Evolutionary conservation across 768 basidiomycete genomes (phyloP), one percentile per base, ranked within the genome.

Genomic region (Phylloporus arenicola): DNA sequence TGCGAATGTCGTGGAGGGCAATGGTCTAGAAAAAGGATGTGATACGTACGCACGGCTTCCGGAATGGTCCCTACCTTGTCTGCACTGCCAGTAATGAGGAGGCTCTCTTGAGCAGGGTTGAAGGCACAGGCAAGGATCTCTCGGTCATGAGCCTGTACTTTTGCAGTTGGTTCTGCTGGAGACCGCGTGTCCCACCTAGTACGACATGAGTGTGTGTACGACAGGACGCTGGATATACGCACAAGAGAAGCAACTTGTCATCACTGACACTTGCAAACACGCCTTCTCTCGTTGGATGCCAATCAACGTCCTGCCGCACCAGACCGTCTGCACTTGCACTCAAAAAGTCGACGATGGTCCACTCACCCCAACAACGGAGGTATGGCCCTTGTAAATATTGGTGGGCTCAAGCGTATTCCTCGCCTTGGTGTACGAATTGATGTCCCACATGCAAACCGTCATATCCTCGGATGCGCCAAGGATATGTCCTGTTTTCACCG

Each of bases 381-480:
- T 84, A 64, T 99, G 96, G 0, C 93, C 95, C 58, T 80, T 79
- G 74, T 89, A 99, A 20, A 86, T 76, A 41, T 74, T 81, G 2
- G 89, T 75, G 14, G 96, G 93, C 54, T 96, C 90, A n/a, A 98
- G 76, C 5, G 82, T 79, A 10, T 75, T 75, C 55, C 85, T 89
- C 37, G 75, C 75, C 64, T 89, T 92, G 27, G 84, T 78, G 67
- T 94, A 99, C 0, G 85, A 82, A 62, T 90, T 91, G 35, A 97
- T 72, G 65, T 99, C 96, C 95, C 96, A 99, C 64, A 92, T 83
- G 59, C 92, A 96, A 33, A 98, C 82, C 0, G 94, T 96, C 76
- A 86, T 91, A 67, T 98, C 96, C 67, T 98, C 94, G 5, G 92
- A 93, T 19, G 91, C 90, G 58, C 90, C 92, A 6, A 98, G 74